Percentiles rank a stretch among this genome's conserved stretches.
These are phyloP conservation scores for Tremella fuciformis DNA, from an alignment of 768 basidiomycete genomes.

Conservation along the genomic window DNA sequence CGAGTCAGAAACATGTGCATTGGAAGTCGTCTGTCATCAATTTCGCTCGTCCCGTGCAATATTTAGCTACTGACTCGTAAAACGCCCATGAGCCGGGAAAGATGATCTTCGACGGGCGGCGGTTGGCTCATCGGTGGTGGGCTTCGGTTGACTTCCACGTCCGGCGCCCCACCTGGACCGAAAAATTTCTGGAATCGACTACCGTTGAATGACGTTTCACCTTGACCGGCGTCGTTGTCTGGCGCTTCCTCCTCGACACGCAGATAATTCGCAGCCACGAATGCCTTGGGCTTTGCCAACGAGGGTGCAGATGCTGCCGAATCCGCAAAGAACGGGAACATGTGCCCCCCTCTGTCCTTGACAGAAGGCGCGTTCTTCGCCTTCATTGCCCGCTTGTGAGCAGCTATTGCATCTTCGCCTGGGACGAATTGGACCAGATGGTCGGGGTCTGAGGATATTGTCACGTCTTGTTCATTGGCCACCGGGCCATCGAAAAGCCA, in stretches of 20 bases:
- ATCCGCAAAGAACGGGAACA: slow-evolving; percentile 22
- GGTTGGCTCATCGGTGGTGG: slow-evolving; percentile 1
- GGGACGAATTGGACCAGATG: slow-evolving; percentile 36
- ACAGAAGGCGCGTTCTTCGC: slow-evolving; percentile 10
- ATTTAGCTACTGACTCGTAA: slow-evolving; percentile 8
- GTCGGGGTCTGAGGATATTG: slow-evolving; percentile 25
- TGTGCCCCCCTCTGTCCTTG: slow-evolving; percentile 13
- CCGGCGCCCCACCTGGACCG: slow-evolving; percentile 1
- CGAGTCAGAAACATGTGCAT: not conserved
- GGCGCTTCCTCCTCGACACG: slow-evolving; percentile 18
- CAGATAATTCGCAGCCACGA: slow-evolving; percentile 44
- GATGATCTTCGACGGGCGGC: slow-evolving; percentile 9
- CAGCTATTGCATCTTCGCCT: slow-evolving; percentile 46
- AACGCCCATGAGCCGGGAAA: slow-evolving; percentile 17
- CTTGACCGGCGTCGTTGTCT: slow-evolving; percentile 15
- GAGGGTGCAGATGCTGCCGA: slow-evolving; percentile 15
- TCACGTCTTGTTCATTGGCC: too few species aligned
- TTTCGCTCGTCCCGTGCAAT: slow-evolving; percentile 1
- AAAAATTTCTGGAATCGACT: slow-evolving; percentile 47
- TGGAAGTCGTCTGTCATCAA: slow-evolving; percentile 1
- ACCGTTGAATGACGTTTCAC: not conserved
- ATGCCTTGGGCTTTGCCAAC: slow-evolving; percentile 27
- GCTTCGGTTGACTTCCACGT: too few species aligned
- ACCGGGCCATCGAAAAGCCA: slow-evolving; percentile 39
- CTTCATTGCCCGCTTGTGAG: slow-evolving; percentile 38